Evolutionary conservation across 1,139 yeast species (phyloP).

Genomic region (Ogataea hybrid): DNA sequence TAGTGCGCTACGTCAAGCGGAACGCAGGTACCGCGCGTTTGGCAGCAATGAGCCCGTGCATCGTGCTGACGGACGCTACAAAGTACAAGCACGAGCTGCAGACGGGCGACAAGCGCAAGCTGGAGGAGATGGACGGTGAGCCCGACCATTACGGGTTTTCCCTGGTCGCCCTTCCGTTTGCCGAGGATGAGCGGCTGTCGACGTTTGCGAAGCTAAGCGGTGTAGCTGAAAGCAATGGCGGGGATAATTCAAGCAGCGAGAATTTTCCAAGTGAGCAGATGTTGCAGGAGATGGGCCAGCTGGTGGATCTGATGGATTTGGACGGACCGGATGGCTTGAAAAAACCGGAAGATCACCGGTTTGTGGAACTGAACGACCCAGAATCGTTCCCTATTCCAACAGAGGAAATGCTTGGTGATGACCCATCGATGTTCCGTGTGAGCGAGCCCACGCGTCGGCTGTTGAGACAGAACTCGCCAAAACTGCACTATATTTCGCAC

Average conservation of each 20-base stretch:
- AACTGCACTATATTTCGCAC: constrained; percentile 15
- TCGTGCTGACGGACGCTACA: constrained; percentile 25
- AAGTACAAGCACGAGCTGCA: constrained; percentile 11
- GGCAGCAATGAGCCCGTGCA: constrained; percentile 55
- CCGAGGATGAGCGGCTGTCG: constrained; percentile 74
- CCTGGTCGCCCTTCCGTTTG: constrained; percentile 59
- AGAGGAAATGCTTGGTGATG: constrained; percentile 5
- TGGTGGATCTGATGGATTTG: constrained; percentile 40
- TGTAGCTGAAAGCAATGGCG: constrained; percentile 26
- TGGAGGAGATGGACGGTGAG: constrained; percentile 12
- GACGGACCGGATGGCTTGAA: constrained; percentile 21
- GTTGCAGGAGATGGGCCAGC: constrained; percentile 38
- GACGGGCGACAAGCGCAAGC: constrained; percentile 12
- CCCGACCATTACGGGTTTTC: constrained; percentile 34
- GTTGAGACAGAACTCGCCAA: constrained; percentile 20
- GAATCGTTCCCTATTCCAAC: constrained; percentile 15
- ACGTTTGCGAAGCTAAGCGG: constrained; percentile 53
- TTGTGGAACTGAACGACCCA: constrained; percentile 21
- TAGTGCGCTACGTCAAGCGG: constrained; percentile 62
- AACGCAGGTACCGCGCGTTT: constrained; percentile 49
- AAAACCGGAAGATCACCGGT: constrained; percentile 12
- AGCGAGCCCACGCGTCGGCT: constrained; percentile 19
- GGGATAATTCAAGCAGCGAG: background rate
- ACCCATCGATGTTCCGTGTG: constrained; percentile 4
- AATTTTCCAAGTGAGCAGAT: constrained; percentile 36